Base-by-base conservation (phyloP, 768 basidiomycete genomes). In the Hemileccinum impolitum region DNA sequence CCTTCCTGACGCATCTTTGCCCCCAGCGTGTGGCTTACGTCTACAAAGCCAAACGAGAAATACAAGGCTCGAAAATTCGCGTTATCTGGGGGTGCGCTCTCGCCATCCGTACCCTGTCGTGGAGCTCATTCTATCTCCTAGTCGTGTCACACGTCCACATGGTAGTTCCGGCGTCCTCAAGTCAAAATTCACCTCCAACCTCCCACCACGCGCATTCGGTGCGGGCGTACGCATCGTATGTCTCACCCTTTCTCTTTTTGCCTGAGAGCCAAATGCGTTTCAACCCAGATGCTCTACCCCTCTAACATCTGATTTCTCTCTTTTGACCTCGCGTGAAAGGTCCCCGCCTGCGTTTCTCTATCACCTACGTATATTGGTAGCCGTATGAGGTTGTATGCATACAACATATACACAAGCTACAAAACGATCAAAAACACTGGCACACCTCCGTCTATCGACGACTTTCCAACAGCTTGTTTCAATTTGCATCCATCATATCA, bases 131-230 rank as follows among this genome's bases (percentile, higher is more conserved):
- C 11, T 11, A 13, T 40, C 7, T 21, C 23, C 10, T 45, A 91
- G 92, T 65, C 91, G 93, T 62, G 84, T 95, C 56, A 93, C 93
- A 53, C 87, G 94, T 65, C 81, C 93, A 59, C 94, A 97, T 72
- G 94, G 96, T 59, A 87, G 83, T 72, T 89, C 85, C 57, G 95
- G 95, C 66, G 91, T 94, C 62, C 94, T 97, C 62, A 94, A 94
- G 75, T 85, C 90, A 74, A 96, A 96, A 80, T 97, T 97, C 83
- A 78, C 79, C 56, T 82, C 82, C 63, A 98, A 98, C 81, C 85
- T 98, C 59, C 94, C 95, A 58, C 91, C 95, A 55, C 87, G 87
- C 61, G 82, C 88, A 52, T 96, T 98, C 70, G 95, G 94, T 73
- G 94, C 93, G 48, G 80, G 81, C 63, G 87, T 93, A 69, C 87